Conservation (phyloP, 441 rosid species). For the Populus hybrid region DNA sequence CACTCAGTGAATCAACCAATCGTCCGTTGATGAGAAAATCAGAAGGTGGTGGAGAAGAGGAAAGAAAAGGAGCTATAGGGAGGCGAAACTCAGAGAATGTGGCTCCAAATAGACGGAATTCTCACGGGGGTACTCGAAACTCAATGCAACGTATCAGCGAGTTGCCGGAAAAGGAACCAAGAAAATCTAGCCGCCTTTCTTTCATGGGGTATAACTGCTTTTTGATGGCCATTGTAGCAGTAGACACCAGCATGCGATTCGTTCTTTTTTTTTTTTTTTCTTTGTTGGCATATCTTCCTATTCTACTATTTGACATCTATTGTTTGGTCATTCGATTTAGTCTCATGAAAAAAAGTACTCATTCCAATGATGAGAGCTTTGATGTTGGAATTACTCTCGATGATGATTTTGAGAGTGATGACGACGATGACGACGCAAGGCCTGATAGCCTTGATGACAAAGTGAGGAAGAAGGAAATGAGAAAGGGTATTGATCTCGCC, state of each 20-base stretch:
- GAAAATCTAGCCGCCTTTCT: constrained; percentile 68
- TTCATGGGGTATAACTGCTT: constrained; percentile 56
- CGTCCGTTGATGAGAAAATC: constrained; percentile 54
- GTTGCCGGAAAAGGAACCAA: constrained; percentile 63
- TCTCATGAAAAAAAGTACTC: constrained; percentile 47
- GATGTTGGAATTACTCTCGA: constrained; percentile 39
- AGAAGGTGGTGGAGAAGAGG: constrained; percentile 44
- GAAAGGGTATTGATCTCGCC: constrained; percentile 97
- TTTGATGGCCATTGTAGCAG: not conserved
- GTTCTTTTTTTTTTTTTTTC: not conserved
- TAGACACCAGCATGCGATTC: not conserved
- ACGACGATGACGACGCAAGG: constrained; percentile 48
- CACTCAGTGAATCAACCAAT: constrained; percentile 67
- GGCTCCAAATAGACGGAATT: constrained; percentile 48
- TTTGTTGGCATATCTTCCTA: not conserved
- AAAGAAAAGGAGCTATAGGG: constrained; percentile 33
- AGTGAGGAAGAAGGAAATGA: constrained; percentile 91
- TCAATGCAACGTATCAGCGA: constrained; percentile 84
- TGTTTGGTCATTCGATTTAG: constrained; percentile 24
- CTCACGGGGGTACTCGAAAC: constrained; percentile 39
- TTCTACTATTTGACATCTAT: not conserved
- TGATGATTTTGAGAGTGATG: constrained; percentile 24
- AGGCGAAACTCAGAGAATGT: constrained; percentile 61
- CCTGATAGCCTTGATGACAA: constrained; percentile 72
- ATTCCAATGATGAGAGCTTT: constrained; percentile 37